These are phyloP conservation scores for Paramecium bursaria DNA, from an alignment of 73 alveolate genomes.

Conservation along the genomic window DNA sequence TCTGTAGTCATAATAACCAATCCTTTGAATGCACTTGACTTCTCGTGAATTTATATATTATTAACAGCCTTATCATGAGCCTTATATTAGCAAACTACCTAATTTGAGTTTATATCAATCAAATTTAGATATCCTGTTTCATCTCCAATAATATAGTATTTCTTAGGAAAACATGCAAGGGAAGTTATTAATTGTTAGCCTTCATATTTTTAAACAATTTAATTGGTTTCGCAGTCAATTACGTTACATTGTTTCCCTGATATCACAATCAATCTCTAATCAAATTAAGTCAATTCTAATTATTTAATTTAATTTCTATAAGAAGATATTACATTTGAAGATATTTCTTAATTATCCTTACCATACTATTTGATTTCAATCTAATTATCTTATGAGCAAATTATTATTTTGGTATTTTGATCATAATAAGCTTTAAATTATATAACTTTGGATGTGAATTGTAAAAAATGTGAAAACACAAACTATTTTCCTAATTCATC, in stretches of 20 bases:
- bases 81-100: constrained; percentile 75
- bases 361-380: neutral
- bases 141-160: constrained; percentile 77
- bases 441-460: neutral
- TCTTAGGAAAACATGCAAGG: constrained; percentile 76
- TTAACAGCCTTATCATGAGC: constrained; percentile 50
- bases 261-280: constrained; percentile 47
- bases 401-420: neutral
- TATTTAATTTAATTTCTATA: constrained; percentile 12
- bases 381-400: constrained; percentile 19
- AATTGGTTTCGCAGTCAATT: constrained; percentile 72
- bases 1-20: constrained; percentile 76
- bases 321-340: neutral
- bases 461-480: too few relatives aligned
- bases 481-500: neutral
- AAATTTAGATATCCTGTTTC: constrained; percentile 74
- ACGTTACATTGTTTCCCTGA: constrained; percentile 53
- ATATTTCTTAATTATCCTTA: neutral
- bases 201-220: constrained; percentile 47
- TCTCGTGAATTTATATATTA: constrained; percentile 52
- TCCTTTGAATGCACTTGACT: constrained; percentile 65
- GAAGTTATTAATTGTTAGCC: constrained; percentile 70
- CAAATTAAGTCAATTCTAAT: constrained; percentile 38
- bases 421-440: neutral
- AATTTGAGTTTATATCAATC: constrained; percentile 73